Base-by-base conservation (phyloP, 2,329 filamentous ascomycete species). In the Apiospora aurea region DNA sequence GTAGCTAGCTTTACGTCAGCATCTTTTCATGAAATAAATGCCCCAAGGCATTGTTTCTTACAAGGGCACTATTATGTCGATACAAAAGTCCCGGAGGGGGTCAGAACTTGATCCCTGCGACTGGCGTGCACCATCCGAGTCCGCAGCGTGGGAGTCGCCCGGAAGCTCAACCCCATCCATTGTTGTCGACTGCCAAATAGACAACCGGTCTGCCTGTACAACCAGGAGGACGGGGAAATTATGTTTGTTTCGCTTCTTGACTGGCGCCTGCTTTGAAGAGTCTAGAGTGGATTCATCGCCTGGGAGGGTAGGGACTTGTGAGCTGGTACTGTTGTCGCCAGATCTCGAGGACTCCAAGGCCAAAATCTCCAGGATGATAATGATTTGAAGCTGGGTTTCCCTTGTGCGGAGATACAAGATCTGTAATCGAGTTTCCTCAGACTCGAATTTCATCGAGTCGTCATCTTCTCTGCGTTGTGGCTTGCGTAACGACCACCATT, bases 61-160 rank as follows among this genome's bases (percentile, higher is more conserved):
- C 89, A 96, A 96, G 46, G 94, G 93, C 64, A 94, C 84, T 76
- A 96, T 90, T 53, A 96, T 92, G 78, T 96, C 93, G 21, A 93
- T 86, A 78, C 93, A 96, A 78, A 96, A 96, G 79, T 93, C 91
- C 74, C 88, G 90, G 8, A 95, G 83, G 8, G 92, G 89, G 77
- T 95, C 93, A 0, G 85, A 83, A 26, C 85, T 83, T 72, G 81
- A 75, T 71, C 82, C 84, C 72, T 84, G 83, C 71, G 79, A 80
- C 18, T 26, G 66, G 71, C 81, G 82, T 2, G 80, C 80, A 57
- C 83, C 82, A 2, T 75, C 74, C 1, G 79, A 76, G 6, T 79
- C 75, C 2, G 77, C 78, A 3, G 78, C 74, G 73, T 89, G 87
- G 0, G 86, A 84, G 71, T 88, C 87, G 64, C 86, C 85, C 21